Evolutionary conservation across 106 monocot species (phyloP), one percentile per base, ranked within the genome.

Genomic region (Dioscorea zingiberensis): DNA sequence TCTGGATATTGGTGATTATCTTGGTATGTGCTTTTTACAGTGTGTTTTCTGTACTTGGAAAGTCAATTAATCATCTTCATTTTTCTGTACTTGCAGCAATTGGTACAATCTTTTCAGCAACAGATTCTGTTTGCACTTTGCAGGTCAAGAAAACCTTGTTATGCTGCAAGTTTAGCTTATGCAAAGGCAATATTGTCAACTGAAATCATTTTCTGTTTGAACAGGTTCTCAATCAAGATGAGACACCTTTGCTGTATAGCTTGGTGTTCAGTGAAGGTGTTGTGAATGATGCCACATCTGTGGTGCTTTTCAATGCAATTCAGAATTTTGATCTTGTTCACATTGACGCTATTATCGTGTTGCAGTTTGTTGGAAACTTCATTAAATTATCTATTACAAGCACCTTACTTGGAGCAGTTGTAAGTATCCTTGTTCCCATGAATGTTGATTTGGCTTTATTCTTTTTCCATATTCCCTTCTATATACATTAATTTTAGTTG

Each of bases 61-160:
- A 38, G 10, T 38, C 6, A 2, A 49, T 4, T 26, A 18, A n/a
- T n/a, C 27, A 22, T 29, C 16, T 63, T 3, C 21, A 28, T 21
- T 68, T n/a, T 65, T 19, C 18, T 53, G 48, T 71, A 21, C 64
- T 71, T 77, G 47, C 88, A 98, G 97, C 89, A 38, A 86, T 94
- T 73, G 89, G 93, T 29, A 85, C 93, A 57, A 89, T 94, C 62
- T 89, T 94, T 64, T 85, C 89, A 44, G 93, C 93, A 57, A 94
- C 86, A 59, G 86, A 94, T 73, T 94, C 93, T 79, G 93, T 94
- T 69, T 94, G 93, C 81, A 89, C 93, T 47, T 81, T 94, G 63
- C 93, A 89, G 93, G 93, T 94, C 74, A 48, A 45, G 32, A 62
- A 44, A 59, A 62, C 0, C 17, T 30, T 17, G 14, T 28, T 60